Evolutionary conservation across 1,284 basidiomycete species (phyloP).

Genomic region (Mrakiaceae sp.): DNA sequence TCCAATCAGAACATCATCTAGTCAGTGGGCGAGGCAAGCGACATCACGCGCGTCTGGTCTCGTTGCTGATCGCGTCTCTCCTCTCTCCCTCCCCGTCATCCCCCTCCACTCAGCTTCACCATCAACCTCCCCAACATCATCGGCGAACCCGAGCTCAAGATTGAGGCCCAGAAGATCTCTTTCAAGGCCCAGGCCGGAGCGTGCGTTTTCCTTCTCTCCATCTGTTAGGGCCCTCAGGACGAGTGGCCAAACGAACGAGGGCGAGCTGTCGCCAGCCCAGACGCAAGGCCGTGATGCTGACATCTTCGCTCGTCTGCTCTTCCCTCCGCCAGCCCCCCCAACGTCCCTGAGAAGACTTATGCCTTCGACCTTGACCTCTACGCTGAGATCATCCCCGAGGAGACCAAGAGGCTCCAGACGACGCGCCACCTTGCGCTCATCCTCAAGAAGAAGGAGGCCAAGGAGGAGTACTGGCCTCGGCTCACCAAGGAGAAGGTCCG

Average conservation of each 20-base stretch:
- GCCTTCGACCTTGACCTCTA: constrained; percentile 62
- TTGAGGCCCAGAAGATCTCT: constrained; percentile 51
- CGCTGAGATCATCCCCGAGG: constrained; percentile 61
- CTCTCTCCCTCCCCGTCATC: not conserved
- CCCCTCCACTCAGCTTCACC: constrained; percentile 41
- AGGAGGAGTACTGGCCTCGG: constrained; percentile 76
- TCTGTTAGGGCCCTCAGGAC: no score
- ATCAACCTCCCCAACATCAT: constrained; percentile 73
- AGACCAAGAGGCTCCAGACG: constrained; percentile 52
- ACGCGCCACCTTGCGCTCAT: constrained; percentile 54
- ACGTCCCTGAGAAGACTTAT: constrained; percentile 52
- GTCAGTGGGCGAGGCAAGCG: not conserved
- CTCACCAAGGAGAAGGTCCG: constrained; percentile 76
- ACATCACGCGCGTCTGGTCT: not conserved
- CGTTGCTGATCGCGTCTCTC: not conserved
- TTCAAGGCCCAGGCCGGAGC: constrained; percentile 61
- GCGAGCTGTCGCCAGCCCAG: not conserved
- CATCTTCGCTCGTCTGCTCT: not conserved
- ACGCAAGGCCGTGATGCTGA: not conserved
- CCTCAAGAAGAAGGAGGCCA: constrained; percentile 65
- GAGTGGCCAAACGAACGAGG: no score
- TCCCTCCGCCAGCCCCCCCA: constrained; percentile 35
- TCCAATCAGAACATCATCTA: constrained; percentile 62
- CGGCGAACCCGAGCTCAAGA: constrained; percentile 49
- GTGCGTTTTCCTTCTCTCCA: constrained; percentile 39